A percentile compares a stretch with the other conserved stretches of the same genome.
Conservation (phyloP, 2,329 filamentous ascomycete species). For the Cordyceps pruinosa region DNA sequence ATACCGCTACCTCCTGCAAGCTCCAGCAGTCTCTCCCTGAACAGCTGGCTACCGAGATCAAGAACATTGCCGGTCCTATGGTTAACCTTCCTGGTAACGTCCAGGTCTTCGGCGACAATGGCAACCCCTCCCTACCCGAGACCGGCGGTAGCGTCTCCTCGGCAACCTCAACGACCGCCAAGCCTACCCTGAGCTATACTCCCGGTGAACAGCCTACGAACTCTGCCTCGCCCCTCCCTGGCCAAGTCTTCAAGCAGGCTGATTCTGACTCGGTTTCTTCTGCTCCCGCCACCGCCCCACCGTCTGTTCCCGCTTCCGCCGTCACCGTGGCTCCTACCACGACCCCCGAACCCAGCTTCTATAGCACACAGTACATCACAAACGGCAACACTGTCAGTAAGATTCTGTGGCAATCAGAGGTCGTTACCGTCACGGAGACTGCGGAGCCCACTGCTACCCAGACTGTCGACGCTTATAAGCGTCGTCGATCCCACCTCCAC, state of each 20-base stretch:
- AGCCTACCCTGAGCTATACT: slow-evolving; percentile 30
- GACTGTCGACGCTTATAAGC: slow-evolving; percentile 27
- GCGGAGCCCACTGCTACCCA: slow-evolving; percentile 27
- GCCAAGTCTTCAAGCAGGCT: slow-evolving; percentile 36
- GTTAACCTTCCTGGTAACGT: slow-evolving; percentile 60
- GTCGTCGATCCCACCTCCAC: slow-evolving; percentile 28
- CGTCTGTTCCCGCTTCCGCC: slow-evolving; percentile 13
- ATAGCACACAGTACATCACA: slow-evolving; percentile 48
- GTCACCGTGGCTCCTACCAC: slow-evolving; percentile 28
- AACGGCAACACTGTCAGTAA: slow-evolving; percentile 44
- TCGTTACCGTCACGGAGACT: slow-evolving; percentile 45
- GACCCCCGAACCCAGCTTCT: slow-evolving; percentile 21
- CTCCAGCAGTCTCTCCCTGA: slow-evolving; percentile 48
- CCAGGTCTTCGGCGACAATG: slow-evolving; percentile 31
- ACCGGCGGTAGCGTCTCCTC: not conserved
- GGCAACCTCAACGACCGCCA: not conserved
- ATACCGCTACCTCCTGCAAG: slow-evolving; percentile 51
- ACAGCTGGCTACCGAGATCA: slow-evolving; percentile 44
- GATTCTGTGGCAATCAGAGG: slow-evolving; percentile 50
- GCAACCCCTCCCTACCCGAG: slow-evolving; percentile 12
- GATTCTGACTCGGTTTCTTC: slow-evolving; percentile 11
- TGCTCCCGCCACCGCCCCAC: slow-evolving; percentile 14
- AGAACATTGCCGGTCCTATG: slow-evolving; percentile 47
- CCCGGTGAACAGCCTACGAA: slow-evolving; percentile 28
- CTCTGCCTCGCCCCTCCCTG: slow-evolving; percentile 31